phyloP scores from a whole-genome alignment of 352 stramenopile species.

The Globisporangium splendens region DNA sequence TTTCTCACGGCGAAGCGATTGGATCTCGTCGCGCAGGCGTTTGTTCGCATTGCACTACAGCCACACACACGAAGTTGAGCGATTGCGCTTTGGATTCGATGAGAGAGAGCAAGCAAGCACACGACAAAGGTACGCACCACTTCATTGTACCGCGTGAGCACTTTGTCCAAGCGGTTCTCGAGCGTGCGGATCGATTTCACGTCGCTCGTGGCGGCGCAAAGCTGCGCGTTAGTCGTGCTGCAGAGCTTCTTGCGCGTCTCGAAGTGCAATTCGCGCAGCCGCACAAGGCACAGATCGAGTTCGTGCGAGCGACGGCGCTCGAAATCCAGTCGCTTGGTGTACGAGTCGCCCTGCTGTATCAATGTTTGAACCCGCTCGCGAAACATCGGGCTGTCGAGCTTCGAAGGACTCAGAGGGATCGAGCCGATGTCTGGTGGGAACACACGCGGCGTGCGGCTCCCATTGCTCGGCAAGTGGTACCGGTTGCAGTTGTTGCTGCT shows the following conservation, averaged over 20 bases:
- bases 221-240: conserved; percentile 39
- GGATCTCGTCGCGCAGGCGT: conserved; percentile 73
- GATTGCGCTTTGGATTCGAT: background rate
- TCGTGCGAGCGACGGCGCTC: conserved; percentile 49
- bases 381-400: conserved; percentile 73
- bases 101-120: background rate
- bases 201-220: conserved; percentile 41
- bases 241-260: conserved; percentile 54
- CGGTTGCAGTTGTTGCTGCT: conserved; percentile 20
- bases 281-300: conserved; percentile 36
- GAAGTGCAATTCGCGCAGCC: conserved; percentile 38
- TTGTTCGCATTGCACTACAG: conserved; percentile 74
- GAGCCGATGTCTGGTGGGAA: conserved; percentile 49
- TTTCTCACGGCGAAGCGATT: conserved; percentile 74
- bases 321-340: conserved; percentile 65
- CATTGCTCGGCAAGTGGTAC: conserved; percentile 34
- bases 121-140: conserved; percentile 25
- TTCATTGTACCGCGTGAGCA: conserved; percentile 83
- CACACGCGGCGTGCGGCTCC: conserved; percentile 39
- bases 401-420: conserved; percentile 61
- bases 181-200: conserved; percentile 69
- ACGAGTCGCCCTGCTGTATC: conserved; percentile 73
- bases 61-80: background rate
- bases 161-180: conserved; percentile 81
- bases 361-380: conserved; percentile 52